phyloP scores from a whole-genome alignment of 176 grass and related monocot genomes.

The Phragmites australis region DNA sequence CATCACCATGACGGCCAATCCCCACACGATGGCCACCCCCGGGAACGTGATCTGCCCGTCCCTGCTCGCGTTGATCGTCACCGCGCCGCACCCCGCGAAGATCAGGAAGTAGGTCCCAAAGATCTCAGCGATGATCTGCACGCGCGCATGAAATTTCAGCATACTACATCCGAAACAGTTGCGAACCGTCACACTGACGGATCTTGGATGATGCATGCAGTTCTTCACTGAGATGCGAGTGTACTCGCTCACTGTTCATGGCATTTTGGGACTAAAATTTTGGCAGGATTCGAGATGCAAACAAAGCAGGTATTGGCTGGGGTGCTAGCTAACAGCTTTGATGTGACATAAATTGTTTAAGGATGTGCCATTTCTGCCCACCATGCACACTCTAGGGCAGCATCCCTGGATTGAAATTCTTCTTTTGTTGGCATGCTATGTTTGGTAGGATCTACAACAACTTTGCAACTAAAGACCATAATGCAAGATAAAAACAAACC shows the following conservation, averaged over 20 bases:
- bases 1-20: slow-evolving; percentile 91
- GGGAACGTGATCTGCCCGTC: slow-evolving; percentile 85
- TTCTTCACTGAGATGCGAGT: neutral
- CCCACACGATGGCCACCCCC: slow-evolving; percentile 85
- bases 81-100: slow-evolving; percentile 84
- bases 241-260: neutral
- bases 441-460: neutral
- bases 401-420: neutral
- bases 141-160: neutral
- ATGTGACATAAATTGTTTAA: slow-evolving; percentile 11
- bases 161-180: neutral
- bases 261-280: neutral
- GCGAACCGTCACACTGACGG: neutral
- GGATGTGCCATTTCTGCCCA: neutral
- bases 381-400: neutral
- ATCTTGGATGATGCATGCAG: neutral
- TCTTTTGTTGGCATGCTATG: neutral
- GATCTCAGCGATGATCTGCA: slow-evolving; percentile 75
- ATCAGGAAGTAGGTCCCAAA: slow-evolving; percentile 93
- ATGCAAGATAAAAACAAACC: neutral
- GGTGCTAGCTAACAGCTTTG: neutral
- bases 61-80: slow-evolving; percentile 73
- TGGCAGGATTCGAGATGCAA: neutral
- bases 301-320: neutral
- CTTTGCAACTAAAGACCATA: neutral